These are phyloP conservation scores for Anacardium occidentale DNA, from an alignment of 345 rosid species.

Conservation along the genomic window DNA sequence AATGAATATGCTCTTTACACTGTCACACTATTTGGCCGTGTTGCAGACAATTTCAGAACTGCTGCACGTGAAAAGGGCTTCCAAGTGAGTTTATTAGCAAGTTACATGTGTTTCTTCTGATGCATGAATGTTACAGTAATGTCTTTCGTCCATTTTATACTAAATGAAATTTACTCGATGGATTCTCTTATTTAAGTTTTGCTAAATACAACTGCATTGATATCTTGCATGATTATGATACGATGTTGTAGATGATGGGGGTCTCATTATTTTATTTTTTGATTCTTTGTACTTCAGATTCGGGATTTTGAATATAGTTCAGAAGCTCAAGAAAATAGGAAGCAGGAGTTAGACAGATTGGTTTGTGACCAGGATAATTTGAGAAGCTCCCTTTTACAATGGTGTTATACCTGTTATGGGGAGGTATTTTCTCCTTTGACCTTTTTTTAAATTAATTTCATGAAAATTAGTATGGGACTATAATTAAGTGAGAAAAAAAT, in stretches of 20 bases:
- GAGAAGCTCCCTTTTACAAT: constrained; percentile 90
- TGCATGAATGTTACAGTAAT: neutral
- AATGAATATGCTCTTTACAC: constrained; percentile 97
- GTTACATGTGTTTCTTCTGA: constrained; percentile 11
- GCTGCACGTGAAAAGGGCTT: constrained; percentile 81
- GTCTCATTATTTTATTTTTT: constrained; percentile 1
- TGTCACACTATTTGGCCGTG: constrained; percentile 79
- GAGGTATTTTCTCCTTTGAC: constrained; percentile 53
- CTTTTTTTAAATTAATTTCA: neutral
- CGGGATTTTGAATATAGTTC: constrained; percentile 90
- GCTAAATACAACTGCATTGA: neutral
- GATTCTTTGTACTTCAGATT: constrained; percentile 47
- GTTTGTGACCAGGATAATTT: constrained; percentile 73
- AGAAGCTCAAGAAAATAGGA: constrained; percentile 82
- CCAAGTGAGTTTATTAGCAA: constrained; percentile 62
- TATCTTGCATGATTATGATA: neutral
- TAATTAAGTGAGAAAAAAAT: neutral
- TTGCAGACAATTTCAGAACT: constrained; percentile 86
- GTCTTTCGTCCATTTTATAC: neutral
- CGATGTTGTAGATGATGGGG: neutral
- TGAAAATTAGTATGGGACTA: neutral
- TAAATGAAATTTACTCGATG: neutral
- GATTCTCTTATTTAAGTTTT: neutral
- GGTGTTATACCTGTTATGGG: constrained; percentile 97
- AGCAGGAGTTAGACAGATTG: constrained; percentile 78